A percentile compares a stretch with the other conserved stretches of the same genome.
Conservation (phyloP, 1,284 basidiomycete genomes). For the Malassezia dermatis region DNA sequence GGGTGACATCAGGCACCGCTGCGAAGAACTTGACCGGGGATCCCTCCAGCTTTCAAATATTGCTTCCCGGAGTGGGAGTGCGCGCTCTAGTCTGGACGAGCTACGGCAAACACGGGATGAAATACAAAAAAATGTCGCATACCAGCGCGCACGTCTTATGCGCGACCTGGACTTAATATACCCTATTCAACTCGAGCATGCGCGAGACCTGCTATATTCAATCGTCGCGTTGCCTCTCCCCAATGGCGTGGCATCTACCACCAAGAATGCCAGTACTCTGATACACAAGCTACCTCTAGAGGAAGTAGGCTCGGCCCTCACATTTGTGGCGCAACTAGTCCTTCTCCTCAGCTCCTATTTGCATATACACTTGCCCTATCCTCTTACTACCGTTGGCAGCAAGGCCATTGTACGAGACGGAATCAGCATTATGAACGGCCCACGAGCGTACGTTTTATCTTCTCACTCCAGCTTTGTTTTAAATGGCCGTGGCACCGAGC, state of each 20-base stretch:
- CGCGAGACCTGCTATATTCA: constrained; percentile 38
- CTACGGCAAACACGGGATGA: background rate
- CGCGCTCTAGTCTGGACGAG: background rate
- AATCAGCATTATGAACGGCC: constrained; percentile 44
- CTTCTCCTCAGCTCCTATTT: constrained; percentile 34
- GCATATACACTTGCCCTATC: constrained; percentile 34
- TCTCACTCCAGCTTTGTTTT: constrained; percentile 54
- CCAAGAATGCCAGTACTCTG: background rate
- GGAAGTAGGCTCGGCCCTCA: constrained; percentile 22
- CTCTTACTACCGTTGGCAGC: constrained; percentile 35
- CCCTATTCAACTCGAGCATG: constrained; percentile 39
- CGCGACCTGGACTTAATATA: constrained; percentile 38
- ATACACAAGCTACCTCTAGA: background rate
- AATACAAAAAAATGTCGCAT: background rate
- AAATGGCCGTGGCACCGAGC: constrained; percentile 84
- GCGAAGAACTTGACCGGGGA: background rate
- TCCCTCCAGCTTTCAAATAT: background rate
- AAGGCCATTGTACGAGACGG: constrained; percentile 35
- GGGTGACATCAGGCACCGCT: background rate
- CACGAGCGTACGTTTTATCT: constrained; percentile 20
- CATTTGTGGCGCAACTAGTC: constrained; percentile 39
- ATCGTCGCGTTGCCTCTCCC: constrained; percentile 36
- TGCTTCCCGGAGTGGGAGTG: background rate
- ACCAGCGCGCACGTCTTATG: constrained; percentile 25
- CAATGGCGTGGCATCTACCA: constrained; percentile 22